A percentile compares a stretch with the other conserved stretches of the same genome.
phyloP scores from a whole-genome alignment of 805 yeast species.

The Hanseniaspora hatyaiensis region DNA sequence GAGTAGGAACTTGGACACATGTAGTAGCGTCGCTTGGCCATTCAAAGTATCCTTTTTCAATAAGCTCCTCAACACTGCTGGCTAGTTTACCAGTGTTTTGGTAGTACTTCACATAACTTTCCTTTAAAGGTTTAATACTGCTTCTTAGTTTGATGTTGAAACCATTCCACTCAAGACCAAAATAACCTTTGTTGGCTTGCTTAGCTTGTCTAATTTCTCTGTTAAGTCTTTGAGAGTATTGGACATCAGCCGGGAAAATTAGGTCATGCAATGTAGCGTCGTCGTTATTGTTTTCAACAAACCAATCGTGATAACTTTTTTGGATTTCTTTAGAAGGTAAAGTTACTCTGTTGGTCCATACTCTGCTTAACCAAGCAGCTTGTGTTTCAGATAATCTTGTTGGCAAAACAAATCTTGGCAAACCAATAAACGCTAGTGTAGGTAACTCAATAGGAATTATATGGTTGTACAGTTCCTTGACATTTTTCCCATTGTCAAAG shows the following conservation, averaged over 20 bases:
- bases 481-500: slow-evolving; percentile 37
- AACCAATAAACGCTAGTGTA: slow-evolving; percentile 47
- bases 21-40: slow-evolving; percentile 24
- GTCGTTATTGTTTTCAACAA: slow-evolving; percentile 30
- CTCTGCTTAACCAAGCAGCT: slow-evolving; percentile 51
- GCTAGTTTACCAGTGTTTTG: slow-evolving; percentile 34
- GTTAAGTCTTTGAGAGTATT: slow-evolving; percentile 41
- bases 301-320: slow-evolving; percentile 33
- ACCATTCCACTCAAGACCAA: slow-evolving; percentile 44
- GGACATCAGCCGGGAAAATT: slow-evolving; percentile 46
- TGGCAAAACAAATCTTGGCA: slow-evolving; percentile 50
- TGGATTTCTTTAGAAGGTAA: slow-evolving; percentile 43
- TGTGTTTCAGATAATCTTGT: slow-evolving; percentile 49
- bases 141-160: slow-evolving; percentile 36
- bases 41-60: slow-evolving; percentile 30
- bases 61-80: slow-evolving; percentile 31
- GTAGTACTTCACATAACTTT: slow-evolving; percentile 34
- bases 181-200: slow-evolving; percentile 32
- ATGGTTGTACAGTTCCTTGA: slow-evolving; percentile 48
- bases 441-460: slow-evolving; percentile 47
- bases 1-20: slow-evolving; percentile 19
- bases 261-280: slow-evolving; percentile 43
- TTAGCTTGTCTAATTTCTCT: slow-evolving; percentile 30
- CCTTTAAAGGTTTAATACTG: slow-evolving; percentile 36
- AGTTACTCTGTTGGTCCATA: slow-evolving; percentile 42